Conservation (phyloP, 108 stramenopile genomes). For the Heterococcus sp. region DNA sequence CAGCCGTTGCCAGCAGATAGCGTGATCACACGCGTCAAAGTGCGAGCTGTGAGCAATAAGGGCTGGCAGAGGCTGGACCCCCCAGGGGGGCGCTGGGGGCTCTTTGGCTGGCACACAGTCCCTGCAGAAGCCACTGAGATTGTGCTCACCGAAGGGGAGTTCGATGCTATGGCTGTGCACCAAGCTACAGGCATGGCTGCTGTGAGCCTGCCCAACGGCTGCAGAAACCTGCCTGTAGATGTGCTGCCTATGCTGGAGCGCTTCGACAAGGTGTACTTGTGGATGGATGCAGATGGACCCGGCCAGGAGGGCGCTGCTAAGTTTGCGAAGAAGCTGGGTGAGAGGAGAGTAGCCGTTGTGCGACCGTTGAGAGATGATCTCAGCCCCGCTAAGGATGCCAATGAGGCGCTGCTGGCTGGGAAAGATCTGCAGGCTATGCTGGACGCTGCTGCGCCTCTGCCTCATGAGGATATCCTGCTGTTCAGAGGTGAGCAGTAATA, state of each 20-base stretch:
- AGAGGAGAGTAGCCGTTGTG: conserved; percentile 35
- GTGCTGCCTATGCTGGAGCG: conserved; percentile 81
- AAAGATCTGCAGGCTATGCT: conserved; percentile 66
- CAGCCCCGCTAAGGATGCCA: conserved; percentile 88
- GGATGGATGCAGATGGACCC: conserved; percentile 92
- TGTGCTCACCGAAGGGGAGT: conserved; percentile 94
- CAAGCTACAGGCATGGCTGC: conserved; percentile 77
- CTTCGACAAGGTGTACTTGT: conserved; percentile 84
- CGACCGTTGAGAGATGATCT: conserved; percentile 14
- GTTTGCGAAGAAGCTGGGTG: conserved; percentile 82
- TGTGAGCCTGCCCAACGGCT: conserved; percentile 83
- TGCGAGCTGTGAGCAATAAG: conserved; percentile 28
- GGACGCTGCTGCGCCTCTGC: conserved; percentile 59
- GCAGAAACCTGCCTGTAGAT: conserved; percentile 76
- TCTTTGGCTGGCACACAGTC: conserved; percentile 92
- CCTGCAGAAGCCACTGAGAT: conserved; percentile 66
- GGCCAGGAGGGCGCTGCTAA: conserved; percentile 62
- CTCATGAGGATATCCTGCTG: conserved; percentile 69
- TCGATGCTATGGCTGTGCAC: conserved; percentile 95
- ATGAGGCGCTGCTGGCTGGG: conserved; percentile 81
- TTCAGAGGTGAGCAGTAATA: not conserved
- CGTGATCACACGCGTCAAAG: conserved; percentile 11
- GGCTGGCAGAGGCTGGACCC: conserved; percentile 44
- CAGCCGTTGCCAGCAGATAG: not conserved
- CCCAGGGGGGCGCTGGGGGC: conserved; percentile 64